Percentiles rank a stretch among this genome's conserved stretches.
phyloP scores from a whole-genome alignment of 805 yeast species.

The Lipomyces spencermartinsiae region DNA sequence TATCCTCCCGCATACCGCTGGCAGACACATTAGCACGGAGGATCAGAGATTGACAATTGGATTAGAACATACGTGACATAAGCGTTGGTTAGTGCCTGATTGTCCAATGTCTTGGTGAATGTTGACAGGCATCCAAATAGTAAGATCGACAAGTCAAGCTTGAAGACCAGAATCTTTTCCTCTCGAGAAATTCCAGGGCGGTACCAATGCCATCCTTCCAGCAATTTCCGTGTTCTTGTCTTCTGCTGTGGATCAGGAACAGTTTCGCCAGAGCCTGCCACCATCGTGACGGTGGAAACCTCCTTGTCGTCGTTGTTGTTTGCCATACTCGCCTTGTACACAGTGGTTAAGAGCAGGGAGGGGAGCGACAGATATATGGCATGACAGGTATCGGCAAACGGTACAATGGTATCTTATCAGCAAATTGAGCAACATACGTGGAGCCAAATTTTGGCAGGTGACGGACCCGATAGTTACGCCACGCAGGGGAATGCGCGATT shows the following conservation, averaged over 20 bases:
- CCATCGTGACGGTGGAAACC: not conserved
- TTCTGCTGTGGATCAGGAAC: not conserved
- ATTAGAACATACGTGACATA: slow-evolving; percentile 51
- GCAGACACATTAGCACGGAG: slow-evolving; percentile 49
- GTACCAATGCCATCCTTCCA: slow-evolving; percentile 41
- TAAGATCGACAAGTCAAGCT: slow-evolving; percentile 46
- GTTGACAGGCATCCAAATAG: slow-evolving; percentile 47
- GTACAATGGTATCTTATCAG: not conserved
- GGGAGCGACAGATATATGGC: not conserved
- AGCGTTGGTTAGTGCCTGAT: slow-evolving; percentile 56
- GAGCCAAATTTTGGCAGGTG: not conserved
- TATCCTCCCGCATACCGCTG: slow-evolving; percentile 58
- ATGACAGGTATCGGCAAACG: not conserved
- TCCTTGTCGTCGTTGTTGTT: not conserved
- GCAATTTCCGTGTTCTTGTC: not conserved
- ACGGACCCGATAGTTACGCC: not conserved
- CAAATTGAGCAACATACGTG: not conserved
- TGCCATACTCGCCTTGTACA: not conserved
- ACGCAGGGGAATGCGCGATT: not conserved
- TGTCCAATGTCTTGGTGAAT: slow-evolving; percentile 59
- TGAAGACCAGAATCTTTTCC: slow-evolving; percentile 45
- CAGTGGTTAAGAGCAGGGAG: not conserved
- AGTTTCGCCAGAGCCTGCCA: not conserved
- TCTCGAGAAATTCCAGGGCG: slow-evolving; percentile 38
- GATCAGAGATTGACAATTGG: slow-evolving; percentile 43